A percentile compares a stretch with the other conserved stretches of the same genome.
These are phyloP conservation scores for Ogataea nonfermentans DNA, from an alignment of 805 yeast genomes.

Conservation along the genomic window DNA sequence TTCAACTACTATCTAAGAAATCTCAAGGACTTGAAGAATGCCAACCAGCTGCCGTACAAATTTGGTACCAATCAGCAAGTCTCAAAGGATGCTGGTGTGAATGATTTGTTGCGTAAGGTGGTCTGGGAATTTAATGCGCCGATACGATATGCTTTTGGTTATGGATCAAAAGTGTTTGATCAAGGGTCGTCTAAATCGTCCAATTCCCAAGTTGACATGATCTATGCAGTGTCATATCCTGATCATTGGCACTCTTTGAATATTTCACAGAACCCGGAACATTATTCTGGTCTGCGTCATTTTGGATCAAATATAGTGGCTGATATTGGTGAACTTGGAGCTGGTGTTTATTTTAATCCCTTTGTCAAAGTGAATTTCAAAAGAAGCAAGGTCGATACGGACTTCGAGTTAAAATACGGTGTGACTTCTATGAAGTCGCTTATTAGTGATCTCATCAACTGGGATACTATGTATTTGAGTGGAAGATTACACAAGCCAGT, in stretches of 20 bases:
- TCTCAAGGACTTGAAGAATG: constrained; percentile 31
- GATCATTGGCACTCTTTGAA: constrained; percentile 76
- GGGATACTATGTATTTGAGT: constrained; percentile 85
- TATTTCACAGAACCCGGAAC: constrained; percentile 61
- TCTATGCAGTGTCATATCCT: constrained; percentile 76
- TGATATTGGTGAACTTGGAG: constrained; percentile 66
- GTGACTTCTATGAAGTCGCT: constrained; percentile 64
- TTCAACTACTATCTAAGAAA: constrained; percentile 36
- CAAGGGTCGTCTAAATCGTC: constrained; percentile 51
- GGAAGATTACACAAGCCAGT: constrained; percentile 96
- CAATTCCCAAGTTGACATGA: constrained; percentile 77
- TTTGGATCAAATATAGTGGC: constrained; percentile 61
- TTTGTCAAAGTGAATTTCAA: constrained; percentile 56
- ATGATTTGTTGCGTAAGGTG: constrained; percentile 46
- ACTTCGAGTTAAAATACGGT: constrained; percentile 71
- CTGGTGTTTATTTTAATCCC: constrained; percentile 94
- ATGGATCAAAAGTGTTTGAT: constrained; percentile 90
- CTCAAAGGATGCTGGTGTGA: constrained; percentile 39
- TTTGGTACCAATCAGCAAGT: constrained; percentile 61
- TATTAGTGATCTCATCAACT: constrained; percentile 68
- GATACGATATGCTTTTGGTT: constrained; percentile 80
- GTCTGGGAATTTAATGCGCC: constrained; percentile 66
- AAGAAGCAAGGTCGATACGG: constrained; percentile 33
- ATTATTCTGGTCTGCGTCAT: constrained; percentile 67
- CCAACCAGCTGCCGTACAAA: constrained; percentile 50